Evolutionary conservation across 768 basidiomycete genomes (phyloP), one percentile per base, ranked within the genome.

Genomic region (Termitomyces sp.): DNA sequence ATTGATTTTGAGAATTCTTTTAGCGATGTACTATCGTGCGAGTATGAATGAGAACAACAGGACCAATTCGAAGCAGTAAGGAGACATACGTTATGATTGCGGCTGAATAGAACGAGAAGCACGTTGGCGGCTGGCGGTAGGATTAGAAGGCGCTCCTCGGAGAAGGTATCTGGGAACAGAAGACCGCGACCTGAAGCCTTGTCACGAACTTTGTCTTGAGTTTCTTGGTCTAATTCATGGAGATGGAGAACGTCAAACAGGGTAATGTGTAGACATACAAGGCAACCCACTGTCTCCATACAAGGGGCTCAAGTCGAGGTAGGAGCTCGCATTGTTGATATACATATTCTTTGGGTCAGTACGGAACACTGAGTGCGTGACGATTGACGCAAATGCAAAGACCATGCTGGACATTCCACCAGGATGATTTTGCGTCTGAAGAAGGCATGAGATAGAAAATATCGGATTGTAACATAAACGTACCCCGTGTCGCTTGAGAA

Each of bases 391-490:
- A 63, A 87, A 88, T 3, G 88, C 84, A 65, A 89, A 90, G 65
- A 85, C 82, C 49, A 87, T 66, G 66, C 79, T 82, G 18, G 85
- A 88, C 61, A 85, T 78, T 28, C 88, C 89, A 7, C 79, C 81
- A 2, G 81, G 76, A 67, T 87, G 85, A 20, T 75, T 55, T 56
- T 55, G 54, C 7, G 28, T 45, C 68, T 69, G 35, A 12, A 20
- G 49, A 28, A 28, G 28, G 4, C 9, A 32, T 53, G 20, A 57
- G n/a, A 16, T 15, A 22, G 18, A 24, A 3, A 4, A 18, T 22
- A 70, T 69, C n/a, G 7, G 4, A 48, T 15, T n/a, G 32, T 8
- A 67, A 44, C 66, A 67, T 53, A 72, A 61, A 36, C 69, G 65
- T 68, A 68, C 80, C 60, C 52, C 72, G 66, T 60, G 76, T 56